Base-by-base conservation (phyloP, 805 yeast genomes). In the Trichomonascus vanleenenianus region DNA sequence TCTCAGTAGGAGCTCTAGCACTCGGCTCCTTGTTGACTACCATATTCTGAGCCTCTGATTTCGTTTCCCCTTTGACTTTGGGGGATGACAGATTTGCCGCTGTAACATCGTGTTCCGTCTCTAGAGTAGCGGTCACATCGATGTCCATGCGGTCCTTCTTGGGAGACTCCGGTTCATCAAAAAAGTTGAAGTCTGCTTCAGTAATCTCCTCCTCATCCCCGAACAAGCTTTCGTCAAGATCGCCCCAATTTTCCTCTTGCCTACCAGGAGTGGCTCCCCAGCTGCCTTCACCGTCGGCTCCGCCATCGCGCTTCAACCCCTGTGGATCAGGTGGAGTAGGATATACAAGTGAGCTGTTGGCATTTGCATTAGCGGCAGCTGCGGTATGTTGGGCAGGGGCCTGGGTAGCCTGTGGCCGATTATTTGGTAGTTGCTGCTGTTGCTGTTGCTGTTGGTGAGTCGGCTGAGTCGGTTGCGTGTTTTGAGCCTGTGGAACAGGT, bases 141-240 rank as follows among this genome's bases (percentile, higher is more conserved):
- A 27, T 25, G 14, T 16, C 37, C 20, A 30, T 25, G 6, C 35
- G 44, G 1, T 38, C 50, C 30, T 50, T 45, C 32, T 44, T 37
- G 2, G 38, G 39, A 22, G 27, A 22, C 30, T 56, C 62, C 2
- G 64, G 65, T 34, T 58, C 57, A 43, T 67, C 71, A 49, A 68
- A 67, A 45, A 62, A 67, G 49, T 62, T 66, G 52, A 67, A 67
- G 43, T 67, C 72, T 0, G 72, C 72, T 31, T 65, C 68, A 2
- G 71, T 68, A 6, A 67, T 63, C 35, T 65, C 70, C 12, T 60
- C 62, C 3, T 57, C 59, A 12, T 56, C 64, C 3, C 66, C 67
- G 43, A 63, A 59, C 30, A 63, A 41, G 32, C 56, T 63, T n/a
- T 55, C 64, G 30, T 57, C 58, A 31, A 58, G 33, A 33, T 55